Evolutionary conservation across 805 yeast genomes (phyloP).

Genomic region (Wickerhamiella galacta): DNA sequence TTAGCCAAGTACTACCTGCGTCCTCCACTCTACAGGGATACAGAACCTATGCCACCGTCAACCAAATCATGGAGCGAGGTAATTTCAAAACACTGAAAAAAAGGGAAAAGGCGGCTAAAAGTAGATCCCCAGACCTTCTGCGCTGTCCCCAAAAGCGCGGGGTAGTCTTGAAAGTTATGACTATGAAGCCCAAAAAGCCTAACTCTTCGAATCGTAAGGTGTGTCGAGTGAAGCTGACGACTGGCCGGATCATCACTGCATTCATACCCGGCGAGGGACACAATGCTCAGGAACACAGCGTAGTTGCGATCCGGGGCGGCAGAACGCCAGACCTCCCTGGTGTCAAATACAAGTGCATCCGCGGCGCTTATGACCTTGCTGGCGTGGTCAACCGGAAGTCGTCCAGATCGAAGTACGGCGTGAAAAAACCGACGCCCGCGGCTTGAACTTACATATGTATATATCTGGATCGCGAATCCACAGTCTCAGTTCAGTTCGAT

Average conservation of each 20-base stretch:
- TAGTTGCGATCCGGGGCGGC: conserved; percentile 94
- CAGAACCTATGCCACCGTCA: conserved; percentile 17
- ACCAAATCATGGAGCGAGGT: conserved; percentile 22
- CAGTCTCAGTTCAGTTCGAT: too few relatives aligned
- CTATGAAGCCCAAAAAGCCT: conserved; percentile 93
- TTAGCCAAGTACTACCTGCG: too few relatives aligned
- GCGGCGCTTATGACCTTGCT: conserved; percentile 85
- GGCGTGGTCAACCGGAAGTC: conserved; percentile 89
- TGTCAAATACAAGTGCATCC: conserved; percentile 80
- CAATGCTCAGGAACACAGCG: conserved; percentile 92
- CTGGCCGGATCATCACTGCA: conserved; percentile 77
- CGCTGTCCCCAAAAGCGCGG: conserved; percentile 81
- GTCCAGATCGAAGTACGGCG: conserved; percentile 88
- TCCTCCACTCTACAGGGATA: too few relatives aligned
- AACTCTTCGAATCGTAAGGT: conserved; percentile 97
- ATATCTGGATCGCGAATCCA: too few relatives aligned
- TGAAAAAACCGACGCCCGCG: conserved; percentile 33
- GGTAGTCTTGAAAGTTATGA: conserved; percentile 85
- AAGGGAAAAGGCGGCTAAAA: conserved; percentile 22
- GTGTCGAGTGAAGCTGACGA: conserved; percentile 81
- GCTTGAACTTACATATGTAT: not conserved
- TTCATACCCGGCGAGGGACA: conserved; percentile 98
- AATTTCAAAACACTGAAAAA: conserved; percentile 19
- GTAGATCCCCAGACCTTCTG: conserved; percentile 69
- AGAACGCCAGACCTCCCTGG: conserved; percentile 97